Percentiles rank a stretch among this genome's conserved stretches.
Conservation (phyloP, 352 stramenopile species). For the Pythium aristosporum region DNA sequence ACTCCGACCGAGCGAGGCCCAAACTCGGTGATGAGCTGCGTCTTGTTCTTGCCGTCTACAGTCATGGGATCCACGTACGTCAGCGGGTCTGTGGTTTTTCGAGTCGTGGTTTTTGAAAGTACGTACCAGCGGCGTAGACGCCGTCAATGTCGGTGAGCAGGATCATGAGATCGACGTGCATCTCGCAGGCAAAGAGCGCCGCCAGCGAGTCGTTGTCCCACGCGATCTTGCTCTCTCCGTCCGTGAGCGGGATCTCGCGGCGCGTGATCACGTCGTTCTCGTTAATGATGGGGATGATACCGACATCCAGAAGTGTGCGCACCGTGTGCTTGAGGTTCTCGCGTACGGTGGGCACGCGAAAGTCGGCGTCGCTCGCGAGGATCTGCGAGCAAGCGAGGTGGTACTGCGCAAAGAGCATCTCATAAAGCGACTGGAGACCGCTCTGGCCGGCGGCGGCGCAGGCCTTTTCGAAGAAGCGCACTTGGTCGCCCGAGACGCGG, state of each 20-base stretch:
- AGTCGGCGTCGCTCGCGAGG: constrained; percentile 77
- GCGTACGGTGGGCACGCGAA: constrained; percentile 58
- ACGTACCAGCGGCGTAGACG: constrained; percentile 39
- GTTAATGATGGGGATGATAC: constrained; percentile 86
- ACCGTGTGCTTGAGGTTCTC: constrained; percentile 69
- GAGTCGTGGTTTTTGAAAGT: background rate
- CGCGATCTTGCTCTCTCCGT: constrained; percentile 54
- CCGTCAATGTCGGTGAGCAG: constrained; percentile 76
- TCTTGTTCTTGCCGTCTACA: constrained; percentile 31
- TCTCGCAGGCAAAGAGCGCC: constrained; percentile 70
- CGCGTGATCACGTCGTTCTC: constrained; percentile 84
- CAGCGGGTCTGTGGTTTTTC: background rate
- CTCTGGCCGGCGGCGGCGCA: constrained; percentile 70
- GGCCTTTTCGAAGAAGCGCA: constrained; percentile 73
- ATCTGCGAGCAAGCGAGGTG: constrained; percentile 82
- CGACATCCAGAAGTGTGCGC: constrained; percentile 65
- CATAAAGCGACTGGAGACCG: constrained; percentile 81
- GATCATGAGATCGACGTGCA: constrained; percentile 74
- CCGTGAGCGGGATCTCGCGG: constrained; percentile 59
- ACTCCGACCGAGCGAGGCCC: constrained; percentile 40
- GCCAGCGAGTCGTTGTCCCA: constrained; percentile 88
- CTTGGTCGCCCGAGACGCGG: constrained; percentile 42
- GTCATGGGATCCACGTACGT: background rate
- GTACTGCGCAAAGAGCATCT: constrained; percentile 87
- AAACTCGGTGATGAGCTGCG: constrained; percentile 51